Percentiles rank a stretch among this genome's conserved stretches.
Evolutionary conservation across 2,329 filamentous ascomycete genomes (phyloP).

Genomic region (Trichophyton benhamiae): DNA sequence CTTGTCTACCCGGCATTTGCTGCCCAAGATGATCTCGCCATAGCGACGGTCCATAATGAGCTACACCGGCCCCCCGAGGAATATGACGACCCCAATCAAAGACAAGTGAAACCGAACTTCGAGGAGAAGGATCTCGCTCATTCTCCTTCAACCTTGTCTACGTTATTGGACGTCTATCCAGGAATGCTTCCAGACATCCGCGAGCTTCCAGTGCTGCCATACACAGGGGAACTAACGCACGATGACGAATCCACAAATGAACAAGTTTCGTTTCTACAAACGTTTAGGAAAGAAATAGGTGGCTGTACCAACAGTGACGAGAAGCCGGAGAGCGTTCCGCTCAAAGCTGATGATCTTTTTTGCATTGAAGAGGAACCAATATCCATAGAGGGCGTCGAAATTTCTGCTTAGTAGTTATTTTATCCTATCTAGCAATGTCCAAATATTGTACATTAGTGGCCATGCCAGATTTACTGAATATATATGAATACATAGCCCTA

Average conservation of each 20-base stretch:
- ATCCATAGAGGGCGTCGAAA: not conserved
- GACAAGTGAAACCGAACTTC: constrained; percentile 2
- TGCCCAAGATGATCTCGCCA: constrained; percentile 35
- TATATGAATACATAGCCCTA: not conserved
- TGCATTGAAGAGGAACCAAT: constrained; percentile 33
- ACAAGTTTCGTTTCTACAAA: constrained; percentile 42
- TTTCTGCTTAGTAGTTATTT: not conserved
- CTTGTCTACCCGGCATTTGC: constrained; percentile 61
- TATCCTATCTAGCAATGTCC: not conserved
- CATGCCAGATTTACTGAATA: not conserved
- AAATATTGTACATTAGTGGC: not conserved
- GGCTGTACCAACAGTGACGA: constrained; percentile 42
- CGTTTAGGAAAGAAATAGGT: constrained; percentile 56
- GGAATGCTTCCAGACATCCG: constrained; percentile 37
- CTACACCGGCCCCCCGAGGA: constrained; percentile 62
- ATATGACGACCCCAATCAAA: constrained; percentile 20
- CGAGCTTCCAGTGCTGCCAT: constrained; percentile 49
- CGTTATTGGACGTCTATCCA: constrained; percentile 37
- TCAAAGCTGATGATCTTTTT: constrained; percentile 51
- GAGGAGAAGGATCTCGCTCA: constrained; percentile 17
- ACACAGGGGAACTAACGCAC: constrained; percentile 45
- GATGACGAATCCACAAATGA: constrained; percentile 25
- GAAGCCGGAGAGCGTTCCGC: constrained; percentile 20
- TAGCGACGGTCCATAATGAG: constrained; percentile 69
- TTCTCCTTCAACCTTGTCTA: constrained; percentile 35